Conservation (phyloP, 2,329 filamentous ascomycete genomes). For the Chaetomium sp. region DNA sequence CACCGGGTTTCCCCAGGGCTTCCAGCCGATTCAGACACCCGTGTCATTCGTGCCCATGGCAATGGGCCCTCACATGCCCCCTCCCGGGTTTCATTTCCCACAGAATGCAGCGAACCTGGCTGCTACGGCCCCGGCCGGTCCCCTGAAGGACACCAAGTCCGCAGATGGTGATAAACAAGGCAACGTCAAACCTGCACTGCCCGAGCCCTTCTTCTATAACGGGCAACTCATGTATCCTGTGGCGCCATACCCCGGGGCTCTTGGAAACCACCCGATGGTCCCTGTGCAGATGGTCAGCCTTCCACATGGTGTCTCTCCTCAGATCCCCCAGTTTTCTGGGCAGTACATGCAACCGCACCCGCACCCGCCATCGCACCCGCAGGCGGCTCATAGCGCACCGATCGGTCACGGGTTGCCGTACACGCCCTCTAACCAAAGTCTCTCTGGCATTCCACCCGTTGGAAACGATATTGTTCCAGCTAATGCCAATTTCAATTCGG, state of each 20-base stretch:
- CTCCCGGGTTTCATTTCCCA: constrained; percentile 20
- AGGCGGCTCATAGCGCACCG: constrained; percentile 1
- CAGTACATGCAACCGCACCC: constrained; percentile 13
- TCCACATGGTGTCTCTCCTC: constrained; percentile 17
- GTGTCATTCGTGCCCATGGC: constrained; percentile 37
- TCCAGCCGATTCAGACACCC: constrained; percentile 27
- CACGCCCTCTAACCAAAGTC: constrained; percentile 6
- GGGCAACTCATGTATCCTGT: constrained; percentile 31
- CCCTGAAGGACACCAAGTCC: constrained; percentile 22
- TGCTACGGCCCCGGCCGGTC: constrained; percentile 8
- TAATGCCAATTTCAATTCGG: constrained; percentile 23
- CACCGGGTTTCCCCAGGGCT: constrained; percentile 24
- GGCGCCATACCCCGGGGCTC: constrained; percentile 20
- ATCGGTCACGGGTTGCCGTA: constrained; percentile 12
- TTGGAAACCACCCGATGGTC: constrained; percentile 20
- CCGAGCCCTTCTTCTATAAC: constrained; percentile 37
- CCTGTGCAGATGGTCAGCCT: constrained; percentile 22
- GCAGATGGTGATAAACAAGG: constrained; percentile 27
- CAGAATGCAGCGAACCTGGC: constrained; percentile 14
- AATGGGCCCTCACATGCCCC: constrained; percentile 33
- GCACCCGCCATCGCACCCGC: too few relatives aligned
- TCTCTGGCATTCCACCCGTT: constrained; percentile 15
- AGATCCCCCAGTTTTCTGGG: constrained; percentile 12
- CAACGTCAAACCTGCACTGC: constrained; percentile 32
- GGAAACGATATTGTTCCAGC: constrained; percentile 14